These are phyloP conservation scores for Trypethelium eluteriae DNA, from an alignment of 495 filamentous ascomycete genomes.

Conservation along the genomic window DNA sequence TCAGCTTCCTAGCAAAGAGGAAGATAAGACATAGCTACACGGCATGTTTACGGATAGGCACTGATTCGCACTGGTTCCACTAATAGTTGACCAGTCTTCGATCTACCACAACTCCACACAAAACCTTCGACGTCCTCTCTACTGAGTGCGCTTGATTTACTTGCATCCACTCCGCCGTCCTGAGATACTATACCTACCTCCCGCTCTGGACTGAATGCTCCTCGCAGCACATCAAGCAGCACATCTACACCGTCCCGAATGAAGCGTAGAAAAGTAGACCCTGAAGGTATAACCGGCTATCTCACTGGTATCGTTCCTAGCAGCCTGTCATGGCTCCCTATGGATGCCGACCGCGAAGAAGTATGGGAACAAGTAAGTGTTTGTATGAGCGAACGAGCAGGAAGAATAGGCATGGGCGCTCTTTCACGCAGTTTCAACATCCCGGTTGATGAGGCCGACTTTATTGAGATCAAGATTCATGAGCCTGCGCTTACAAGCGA, in stretches of 20 bases:
- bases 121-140: conserved; percentile 36
- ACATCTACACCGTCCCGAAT: conserved; percentile 13
- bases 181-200: conserved; percentile 32
- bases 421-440: conserved; percentile 69
- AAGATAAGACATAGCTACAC: background rate
- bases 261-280: conserved; percentile 25
- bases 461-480: conserved; percentile 63
- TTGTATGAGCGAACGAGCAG: conserved; percentile 75
- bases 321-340: conserved; percentile 62
- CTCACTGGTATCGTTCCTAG: conserved; percentile 71
- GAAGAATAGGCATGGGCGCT: conserved; percentile 72
- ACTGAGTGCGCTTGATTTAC: conserved; percentile 32
- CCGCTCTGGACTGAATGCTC: background rate
- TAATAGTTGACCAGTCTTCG: conserved; percentile 34
- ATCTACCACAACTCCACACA: conserved; percentile 43
- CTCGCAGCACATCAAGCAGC: conserved; percentile 4
- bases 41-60: conserved; percentile 1
- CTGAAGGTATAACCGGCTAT: conserved; percentile 45
- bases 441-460: conserved; percentile 33
- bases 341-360: conserved; percentile 61
- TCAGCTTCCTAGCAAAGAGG: conserved; percentile 1
- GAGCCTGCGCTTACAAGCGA: conserved; percentile 84
- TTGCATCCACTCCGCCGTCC: conserved; percentile 37
- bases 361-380: conserved; percentile 74
- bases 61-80: background rate